phyloP scores from a whole-genome alignment of 805 yeast genomes.

The Ogataea siamensis region DNA sequence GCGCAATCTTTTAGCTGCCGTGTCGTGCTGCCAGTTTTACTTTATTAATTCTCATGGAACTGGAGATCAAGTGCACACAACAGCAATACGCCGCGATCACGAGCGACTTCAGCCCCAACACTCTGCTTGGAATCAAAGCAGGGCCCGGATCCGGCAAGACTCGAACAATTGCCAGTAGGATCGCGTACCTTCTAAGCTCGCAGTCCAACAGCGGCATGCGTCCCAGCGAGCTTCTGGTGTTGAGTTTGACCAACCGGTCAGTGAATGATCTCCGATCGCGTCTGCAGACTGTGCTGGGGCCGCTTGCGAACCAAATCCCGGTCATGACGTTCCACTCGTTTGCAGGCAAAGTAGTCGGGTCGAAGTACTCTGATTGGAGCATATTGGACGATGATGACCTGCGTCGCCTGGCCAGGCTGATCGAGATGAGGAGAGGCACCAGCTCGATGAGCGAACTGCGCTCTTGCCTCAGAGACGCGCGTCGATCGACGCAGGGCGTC shows the following conservation, averaged over 20 bases:
- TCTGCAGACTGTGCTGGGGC: conserved; percentile 35
- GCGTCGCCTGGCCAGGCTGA: conserved; percentile 17
- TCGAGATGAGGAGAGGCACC: not conserved
- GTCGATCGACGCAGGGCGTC: conserved; percentile 10
- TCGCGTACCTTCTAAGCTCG: conserved; percentile 44
- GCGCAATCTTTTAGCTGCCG: conserved; percentile 1
- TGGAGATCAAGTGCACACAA: conserved; percentile 13
- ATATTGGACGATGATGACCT: conserved; percentile 48
- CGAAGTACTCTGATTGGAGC: conserved; percentile 34
- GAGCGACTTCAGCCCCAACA: conserved; percentile 36
- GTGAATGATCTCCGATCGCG: conserved; percentile 46
- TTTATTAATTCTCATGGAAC: conserved; percentile 3
- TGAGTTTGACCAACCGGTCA: conserved; percentile 69
- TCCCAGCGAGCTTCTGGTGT: conserved; percentile 57
- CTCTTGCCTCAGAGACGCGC: not conserved
- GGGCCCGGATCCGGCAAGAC: conserved; percentile 82
- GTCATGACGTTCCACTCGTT: conserved; percentile 65
- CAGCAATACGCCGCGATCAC: conserved; percentile 38
- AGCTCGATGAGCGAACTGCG: not conserved
- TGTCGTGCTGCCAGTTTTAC: not conserved
- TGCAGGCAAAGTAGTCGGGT: conserved; percentile 48
- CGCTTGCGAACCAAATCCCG: conserved; percentile 35
- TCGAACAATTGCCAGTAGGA: conserved; percentile 51
- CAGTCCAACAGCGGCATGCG: conserved; percentile 30
- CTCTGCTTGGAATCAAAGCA: conserved; percentile 52